Conservation (phyloP, 805 yeast species). For the Candida multigemmis region DNA sequence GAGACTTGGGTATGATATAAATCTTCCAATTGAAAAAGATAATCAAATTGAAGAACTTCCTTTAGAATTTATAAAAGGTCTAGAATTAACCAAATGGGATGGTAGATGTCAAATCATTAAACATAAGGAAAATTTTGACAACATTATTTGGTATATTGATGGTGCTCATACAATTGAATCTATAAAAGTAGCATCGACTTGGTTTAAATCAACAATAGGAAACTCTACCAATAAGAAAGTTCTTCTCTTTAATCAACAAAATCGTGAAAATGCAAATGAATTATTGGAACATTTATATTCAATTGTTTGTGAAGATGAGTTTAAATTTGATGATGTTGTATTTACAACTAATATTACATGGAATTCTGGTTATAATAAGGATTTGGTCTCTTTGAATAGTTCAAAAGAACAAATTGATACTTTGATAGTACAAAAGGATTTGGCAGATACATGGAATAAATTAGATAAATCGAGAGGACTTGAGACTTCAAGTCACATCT, state of each 20-base stretch:
- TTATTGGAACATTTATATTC: conserved; percentile 48
- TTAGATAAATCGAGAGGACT: conserved; percentile 17
- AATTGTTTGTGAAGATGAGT: conserved; percentile 22
- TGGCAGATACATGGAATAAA: conserved; percentile 62
- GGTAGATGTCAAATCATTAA: conserved; percentile 83
- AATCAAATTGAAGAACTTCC: conserved; percentile 29
- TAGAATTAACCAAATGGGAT: conserved; percentile 75
- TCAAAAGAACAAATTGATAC: conserved; percentile 71
- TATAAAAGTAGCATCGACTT: conserved; percentile 66
- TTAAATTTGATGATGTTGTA: conserved; percentile 63
- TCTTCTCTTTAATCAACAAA: conserved; percentile 87
- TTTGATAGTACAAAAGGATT: conserved; percentile 69
- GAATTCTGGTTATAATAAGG: conserved; percentile 78
- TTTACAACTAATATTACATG: conserved; percentile 92
- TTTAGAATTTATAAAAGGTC: conserved; percentile 44
- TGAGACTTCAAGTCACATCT: conserved; percentile 38
- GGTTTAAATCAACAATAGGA: conserved; percentile 44
- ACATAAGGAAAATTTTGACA: conserved; percentile 26
- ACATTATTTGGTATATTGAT: conserved; percentile 74
- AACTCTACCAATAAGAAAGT: conserved; percentile 30
- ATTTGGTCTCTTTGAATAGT: conserved; percentile 78
- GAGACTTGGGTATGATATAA: conserved; percentile 31
- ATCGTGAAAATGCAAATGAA: conserved; percentile 66
- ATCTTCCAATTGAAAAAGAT: conserved; percentile 8
- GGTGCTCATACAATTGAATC: conserved; percentile 96